phyloP scores from a whole-genome alignment of 2,329 filamentous ascomycete genomes.

The Alternaria brassicicola region DNA sequence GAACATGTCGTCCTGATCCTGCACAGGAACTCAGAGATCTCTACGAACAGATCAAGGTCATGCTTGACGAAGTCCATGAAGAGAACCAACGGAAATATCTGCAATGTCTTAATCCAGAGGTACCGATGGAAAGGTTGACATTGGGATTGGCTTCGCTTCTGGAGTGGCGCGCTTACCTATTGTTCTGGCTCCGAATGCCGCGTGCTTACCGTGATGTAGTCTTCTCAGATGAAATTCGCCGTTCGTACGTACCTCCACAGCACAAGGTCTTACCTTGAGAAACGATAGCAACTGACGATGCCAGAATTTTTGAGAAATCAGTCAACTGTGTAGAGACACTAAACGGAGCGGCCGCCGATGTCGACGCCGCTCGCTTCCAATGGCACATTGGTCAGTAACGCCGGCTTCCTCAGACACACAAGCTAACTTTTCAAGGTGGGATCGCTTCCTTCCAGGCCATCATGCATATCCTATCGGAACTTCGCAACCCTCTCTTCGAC shows the following conservation, averaged over 20 bases:
- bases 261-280: not conserved
- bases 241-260: slow-evolving; percentile 33
- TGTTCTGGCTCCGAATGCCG: slow-evolving; percentile 50
- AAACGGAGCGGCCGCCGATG: slow-evolving; percentile 43
- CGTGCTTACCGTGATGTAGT: slow-evolving; percentile 45
- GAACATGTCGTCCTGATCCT: slow-evolving; percentile 42
- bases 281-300: not conserved
- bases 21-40: slow-evolving; percentile 42
- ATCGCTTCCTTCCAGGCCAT: slow-evolving; percentile 47
- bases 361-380: slow-evolving; percentile 45
- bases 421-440: slow-evolving; percentile 30
- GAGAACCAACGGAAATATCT: slow-evolving; percentile 43
- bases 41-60: slow-evolving; percentile 46
- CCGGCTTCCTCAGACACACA: not conserved
- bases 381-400: slow-evolving; percentile 46
- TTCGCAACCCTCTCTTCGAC: slow-evolving; percentile 47
- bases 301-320: slow-evolving; percentile 48
- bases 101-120: slow-evolving; percentile 37
- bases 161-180: slow-evolving; percentile 47
- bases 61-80: slow-evolving; percentile 45
- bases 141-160: slow-evolving; percentile 41
- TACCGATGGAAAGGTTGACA: slow-evolving; percentile 41
- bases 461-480: slow-evolving; percentile 48
- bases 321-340: slow-evolving; percentile 48
- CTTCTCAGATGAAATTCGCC: slow-evolving; percentile 44